Base-by-base conservation (phyloP, 768 basidiomycete genomes). In the Suillus americanus region DNA sequence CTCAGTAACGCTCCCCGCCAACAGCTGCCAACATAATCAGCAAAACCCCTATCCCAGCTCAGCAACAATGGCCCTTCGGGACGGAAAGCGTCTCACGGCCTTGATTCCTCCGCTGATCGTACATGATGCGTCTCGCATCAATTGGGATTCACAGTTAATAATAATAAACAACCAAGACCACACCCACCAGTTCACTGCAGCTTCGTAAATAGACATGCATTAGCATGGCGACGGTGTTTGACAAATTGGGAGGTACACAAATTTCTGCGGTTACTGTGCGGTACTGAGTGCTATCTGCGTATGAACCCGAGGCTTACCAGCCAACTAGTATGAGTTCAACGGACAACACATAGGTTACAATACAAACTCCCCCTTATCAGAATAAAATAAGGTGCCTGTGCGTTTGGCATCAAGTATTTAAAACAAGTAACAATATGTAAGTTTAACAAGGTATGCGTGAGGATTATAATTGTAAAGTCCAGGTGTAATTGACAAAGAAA, bases 111-210 rank as follows among this genome's bases (percentile, higher is more conserved):
- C 38, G 56, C 38, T 59, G 56, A 59, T 40, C 37, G 56, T 38
- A 59, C 20, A 25, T 59, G 38, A 40, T 40, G 23, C 56, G 25
- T 40, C 56, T 59, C 56, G 56, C 38, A 57, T 57, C 56, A 57
- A 25, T 28, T 46, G 14, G 23, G 55, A 25, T 38, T 57, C 37
- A 33, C 23, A 56, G 16, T 38, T 25, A 18, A 57, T 10, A 25
- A 25, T 38, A 25, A 25, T 16, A 54, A 30, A 33, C 51, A 20
- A 38, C 23, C 23, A 57, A 9, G 23, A 25, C 8, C 9, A 25
- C 14, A 56, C 37, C 8, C 14, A 57, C 55, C 8, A 25, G 35
- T 55, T 28, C 50, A 25, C 23, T 57, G 23, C 23, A 37, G 20
- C 18, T 20, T 10, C 25, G 30, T 54, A 30, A 53, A 20, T 9